Percentiles rank a stretch among this genome's conserved stretches.
phyloP scores from a whole-genome alignment of 2,329 filamentous ascomycete species.

The Podosphaera aphanis region DNA sequence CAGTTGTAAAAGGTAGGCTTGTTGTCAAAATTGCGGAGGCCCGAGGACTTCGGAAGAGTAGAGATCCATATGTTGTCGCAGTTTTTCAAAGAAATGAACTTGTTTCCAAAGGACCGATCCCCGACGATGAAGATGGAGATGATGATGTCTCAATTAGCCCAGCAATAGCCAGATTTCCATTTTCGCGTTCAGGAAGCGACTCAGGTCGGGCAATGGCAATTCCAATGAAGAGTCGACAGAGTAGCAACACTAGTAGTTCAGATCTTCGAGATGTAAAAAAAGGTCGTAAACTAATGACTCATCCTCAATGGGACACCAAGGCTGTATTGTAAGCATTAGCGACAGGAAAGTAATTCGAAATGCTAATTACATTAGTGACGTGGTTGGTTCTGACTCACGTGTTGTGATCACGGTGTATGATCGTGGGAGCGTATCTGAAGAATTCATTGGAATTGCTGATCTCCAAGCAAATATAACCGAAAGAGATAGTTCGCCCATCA shows the following conservation, averaged over 20 bases:
- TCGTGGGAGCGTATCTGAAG: constrained; percentile 52
- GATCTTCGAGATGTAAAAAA: constrained; percentile 37
- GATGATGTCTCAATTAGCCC: constrained; percentile 30
- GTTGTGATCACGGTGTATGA: constrained; percentile 91
- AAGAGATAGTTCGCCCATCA: constrained; percentile 45
- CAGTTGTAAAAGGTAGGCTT: constrained; percentile 62
- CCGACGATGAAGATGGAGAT: constrained; percentile 34
- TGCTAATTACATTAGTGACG: constrained; percentile 40
- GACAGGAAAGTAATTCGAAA: background rate
- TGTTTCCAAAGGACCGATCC: constrained; percentile 66
- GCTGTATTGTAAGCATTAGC: constrained; percentile 58
- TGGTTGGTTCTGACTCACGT: constrained; percentile 73
- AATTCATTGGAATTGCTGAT: constrained; percentile 76
- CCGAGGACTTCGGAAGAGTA: constrained; percentile 55
- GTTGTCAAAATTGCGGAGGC: constrained; percentile 76
- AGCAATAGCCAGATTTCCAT: constrained; percentile 33
- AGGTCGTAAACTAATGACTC: constrained; percentile 41
- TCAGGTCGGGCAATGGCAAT: constrained; percentile 69
- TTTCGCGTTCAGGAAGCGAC: constrained; percentile 54
- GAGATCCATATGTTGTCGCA: constrained; percentile 83
- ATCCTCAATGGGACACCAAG: constrained; percentile 88
- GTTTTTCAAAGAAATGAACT: constrained; percentile 94
- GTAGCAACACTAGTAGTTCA: constrained; percentile 70
- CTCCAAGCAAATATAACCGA: constrained; percentile 45
- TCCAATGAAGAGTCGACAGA: constrained; percentile 89